Base-by-base conservation (phyloP, 257 asterid genomes). In the Fraxinus pennsylvanica region DNA sequence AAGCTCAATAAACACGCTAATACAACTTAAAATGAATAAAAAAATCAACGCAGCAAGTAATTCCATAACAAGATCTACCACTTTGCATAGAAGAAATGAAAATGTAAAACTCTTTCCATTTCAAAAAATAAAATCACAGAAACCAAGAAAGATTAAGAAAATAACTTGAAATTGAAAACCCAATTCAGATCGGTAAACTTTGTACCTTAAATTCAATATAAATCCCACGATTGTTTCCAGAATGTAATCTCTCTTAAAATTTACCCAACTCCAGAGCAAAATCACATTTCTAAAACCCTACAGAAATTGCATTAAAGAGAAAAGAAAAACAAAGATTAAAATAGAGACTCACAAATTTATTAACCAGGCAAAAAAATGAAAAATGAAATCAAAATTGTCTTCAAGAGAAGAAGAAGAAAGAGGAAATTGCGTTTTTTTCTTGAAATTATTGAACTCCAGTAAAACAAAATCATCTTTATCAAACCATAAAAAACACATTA, bases 151-250 rank as follows among this genome's bases (percentile, higher is more conserved):
- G 32, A 36, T 9, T 15, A 73, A 25, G 63, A 45, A 45, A 57
- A 79, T 63, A 67, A 75, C 47, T 8, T 4, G 22, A 50, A 36
- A 36, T 39, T 3, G 71, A 73, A 59, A 57, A 29, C 78, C 29
- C 63, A 66, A 30, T 52, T 65, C 81, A 79, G 61, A 71, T 79
- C 76, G 25, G 71, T n/a, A 33, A 22, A 25, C 17, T 68, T 52
- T 30, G 8, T 30, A 41, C 73, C 67, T 35, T 57, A 6, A 80
- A 71, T 47, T 68, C 65, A 69, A 61, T 75, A 76, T 77, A 36
- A 79, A 74, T 72, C 61, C 76, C 79, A 29, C 68, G n/a, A n/a
- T 27, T 10, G 35, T 68, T 43, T 57, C 77, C 81, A 45, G 35
- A 22, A 22, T 63, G 25, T 63, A 25, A 25, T 25, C 2, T 63